A percentile compares a stretch with the other conserved stretches of the same genome.
These are phyloP conservation scores for Xylaria hypoxylon DNA, from an alignment of 2,329 filamentous ascomycete genomes.

Conservation along the genomic window DNA sequence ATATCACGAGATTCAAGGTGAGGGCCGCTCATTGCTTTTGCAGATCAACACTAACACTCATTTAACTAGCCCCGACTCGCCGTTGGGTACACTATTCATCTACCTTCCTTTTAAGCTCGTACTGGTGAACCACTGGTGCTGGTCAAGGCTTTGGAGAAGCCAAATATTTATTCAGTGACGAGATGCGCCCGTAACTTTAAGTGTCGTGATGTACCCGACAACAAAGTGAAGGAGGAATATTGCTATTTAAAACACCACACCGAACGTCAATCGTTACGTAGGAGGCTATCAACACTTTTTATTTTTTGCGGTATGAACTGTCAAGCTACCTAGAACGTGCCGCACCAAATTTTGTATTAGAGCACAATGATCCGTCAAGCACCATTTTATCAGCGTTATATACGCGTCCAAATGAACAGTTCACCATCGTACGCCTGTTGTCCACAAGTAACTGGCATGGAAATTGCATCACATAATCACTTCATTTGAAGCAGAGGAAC, in stretches of 20 bases:
- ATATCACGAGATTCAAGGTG: too few species aligned
- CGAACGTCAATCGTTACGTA: background rate
- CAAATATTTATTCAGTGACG: too few species aligned
- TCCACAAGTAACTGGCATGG: background rate
- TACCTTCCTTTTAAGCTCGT: too few species aligned
- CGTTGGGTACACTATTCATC: too few species aligned
- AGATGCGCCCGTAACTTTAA: too few species aligned
- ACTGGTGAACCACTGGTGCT: too few species aligned
- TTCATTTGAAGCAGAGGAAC: constrained; percentile 35
- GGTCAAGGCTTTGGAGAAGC: too few species aligned
- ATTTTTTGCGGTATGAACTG: background rate
- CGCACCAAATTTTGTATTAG: constrained; percentile 5
- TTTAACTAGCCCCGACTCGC: too few species aligned
- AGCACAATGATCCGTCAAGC: background rate
- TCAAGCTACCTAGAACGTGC: background rate
- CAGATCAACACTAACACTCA: too few species aligned
- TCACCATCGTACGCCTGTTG: background rate
- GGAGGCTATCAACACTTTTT: background rate
- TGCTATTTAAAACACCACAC: background rate
- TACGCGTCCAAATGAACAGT: background rate
- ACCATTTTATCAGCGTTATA: background rate
- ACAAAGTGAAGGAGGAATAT: too few species aligned
- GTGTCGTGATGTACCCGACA: too few species aligned
- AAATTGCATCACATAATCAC: background rate
- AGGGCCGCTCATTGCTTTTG: too few species aligned